Conservation (phyloP, 1,284 basidiomycete species). For the Trichosporon sp. region DNA sequence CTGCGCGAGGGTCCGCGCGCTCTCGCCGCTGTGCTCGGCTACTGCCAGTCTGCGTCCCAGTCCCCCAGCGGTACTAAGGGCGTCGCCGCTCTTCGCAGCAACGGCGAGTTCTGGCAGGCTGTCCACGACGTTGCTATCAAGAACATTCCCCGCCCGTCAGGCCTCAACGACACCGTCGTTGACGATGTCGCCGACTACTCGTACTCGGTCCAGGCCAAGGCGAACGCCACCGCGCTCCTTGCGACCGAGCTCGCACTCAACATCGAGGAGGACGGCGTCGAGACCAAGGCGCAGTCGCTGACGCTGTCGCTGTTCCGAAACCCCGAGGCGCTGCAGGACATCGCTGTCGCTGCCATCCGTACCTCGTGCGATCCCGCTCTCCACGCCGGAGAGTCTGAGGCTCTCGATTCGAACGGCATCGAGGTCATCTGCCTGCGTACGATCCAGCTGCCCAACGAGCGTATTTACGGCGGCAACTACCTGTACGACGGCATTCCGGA, state of each 20-base stretch:
- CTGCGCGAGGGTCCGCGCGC: slow-evolving; percentile 76
- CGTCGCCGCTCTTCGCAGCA: slow-evolving; percentile 36
- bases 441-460: slow-evolving; percentile 66
- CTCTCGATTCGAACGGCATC: slow-evolving; percentile 42
- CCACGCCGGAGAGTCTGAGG: slow-evolving; percentile 41
- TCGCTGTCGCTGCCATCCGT: slow-evolving; percentile 37
- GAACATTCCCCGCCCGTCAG: slow-evolving; percentile 44
- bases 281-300: slow-evolving; percentile 42
- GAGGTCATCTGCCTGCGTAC: slow-evolving; percentile 61
- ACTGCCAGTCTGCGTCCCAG: slow-evolving; percentile 68
- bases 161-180: slow-evolving; percentile 44
- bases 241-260: slow-evolving; percentile 43
- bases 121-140: slow-evolving; percentile 44
- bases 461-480: slow-evolving; percentile 79
- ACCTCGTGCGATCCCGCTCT: slow-evolving; percentile 46
- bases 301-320: slow-evolving; percentile 50
- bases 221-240: slow-evolving; percentile 45
- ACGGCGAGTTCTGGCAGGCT: slow-evolving; percentile 45
- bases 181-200: slow-evolving; percentile 61
- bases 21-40: slow-evolving; percentile 73
- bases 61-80: slow-evolving; percentile 38
- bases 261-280: slow-evolving; percentile 37
- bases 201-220: slow-evolving; percentile 60
- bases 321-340: slow-evolving; percentile 47
- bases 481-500: slow-evolving; percentile 61